Base-by-base conservation (phyloP, 345 rosid genomes). In the thale cress (Arabidopsis thaliana) region DNA sequence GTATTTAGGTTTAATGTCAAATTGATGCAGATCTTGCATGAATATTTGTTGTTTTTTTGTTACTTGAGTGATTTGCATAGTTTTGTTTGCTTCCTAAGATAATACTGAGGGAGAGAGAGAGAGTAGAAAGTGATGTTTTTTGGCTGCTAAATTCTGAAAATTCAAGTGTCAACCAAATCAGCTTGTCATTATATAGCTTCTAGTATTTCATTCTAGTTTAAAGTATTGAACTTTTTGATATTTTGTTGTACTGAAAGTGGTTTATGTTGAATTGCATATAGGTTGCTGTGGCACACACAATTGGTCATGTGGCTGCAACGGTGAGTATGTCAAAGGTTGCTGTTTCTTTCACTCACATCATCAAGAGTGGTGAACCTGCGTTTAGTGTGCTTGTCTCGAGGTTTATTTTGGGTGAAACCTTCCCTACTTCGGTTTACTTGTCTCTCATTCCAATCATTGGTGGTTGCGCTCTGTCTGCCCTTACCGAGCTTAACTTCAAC, bases 321-420 rank as follows among this genome's bases (percentile, higher is more conserved):
- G 99, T 95, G 81, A 95, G 99, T 66, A 95, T 95, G 98, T 95
- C 99, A 22, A 95, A 95, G 84, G 99, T 95, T 76, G 99, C 99
- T n/a, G 98, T 95, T 49, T 95, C 99, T 2, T 95, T 95, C 84
- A 95, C 99, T 23, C 99, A 95, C 73, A 92, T 95, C 75, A 93
- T 95, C 80, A 95, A 95, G 86, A 95, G 99, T 79, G 99, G 96
- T 25, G 98, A 95, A 74, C 99, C 97, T 0, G 99, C 99, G 40
- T 95, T 95, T 85, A 95, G 97, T 30, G 99, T 95, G 7, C 65
- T 95, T 76, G 98, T 95, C 59, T 95, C 99, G 9, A 89, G 93
- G 82, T 83, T 95, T 53, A 69, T 92, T 63, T 71, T 93, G 83
- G 99, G 99, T 8, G 99, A 96, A 83, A 79, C 88, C 22, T 96